A percentile compares a stretch with the other conserved stretches of the same genome.
These are phyloP conservation scores for Starmerella ratchasimensis DNA, from an alignment of 805 yeast genomes.

Conservation along the genomic window DNA sequence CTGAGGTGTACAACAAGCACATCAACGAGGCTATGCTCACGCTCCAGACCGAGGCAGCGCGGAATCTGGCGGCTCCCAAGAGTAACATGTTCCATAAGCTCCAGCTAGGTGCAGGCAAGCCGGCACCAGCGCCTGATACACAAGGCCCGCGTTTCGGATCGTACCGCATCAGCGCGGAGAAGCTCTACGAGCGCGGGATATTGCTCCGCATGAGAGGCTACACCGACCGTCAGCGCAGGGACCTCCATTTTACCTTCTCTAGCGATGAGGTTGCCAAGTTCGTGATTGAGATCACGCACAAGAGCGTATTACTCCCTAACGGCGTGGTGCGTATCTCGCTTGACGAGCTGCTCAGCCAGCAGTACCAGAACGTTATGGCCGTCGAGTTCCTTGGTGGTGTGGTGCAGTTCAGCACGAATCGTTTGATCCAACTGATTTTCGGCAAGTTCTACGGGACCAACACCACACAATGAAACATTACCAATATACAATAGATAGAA, in stretches of 20 bases:
- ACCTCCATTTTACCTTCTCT: slow-evolving; percentile 58
- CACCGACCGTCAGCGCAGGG: slow-evolving; percentile 38
- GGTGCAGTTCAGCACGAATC: slow-evolving; percentile 55
- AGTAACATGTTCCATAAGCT: slow-evolving; percentile 27
- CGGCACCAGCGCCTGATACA: neutral
- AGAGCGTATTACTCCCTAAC: slow-evolving; percentile 43
- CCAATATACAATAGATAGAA: neutral
- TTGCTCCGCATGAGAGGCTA: slow-evolving; percentile 46
- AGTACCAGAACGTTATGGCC: slow-evolving; percentile 48
- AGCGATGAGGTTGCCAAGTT: slow-evolving; percentile 64
- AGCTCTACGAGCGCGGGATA: slow-evolving; percentile 59
- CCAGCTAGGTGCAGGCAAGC: slow-evolving; percentile 6
- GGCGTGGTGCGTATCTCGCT: slow-evolving; percentile 42
- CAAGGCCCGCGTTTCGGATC: slow-evolving; percentile 54
- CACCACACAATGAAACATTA: neutral
- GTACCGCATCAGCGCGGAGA: slow-evolving; percentile 61
- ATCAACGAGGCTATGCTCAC: slow-evolving; percentile 40
- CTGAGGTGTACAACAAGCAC: slow-evolving; percentile 33
- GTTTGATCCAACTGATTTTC: slow-evolving; percentile 55
- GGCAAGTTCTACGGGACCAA: slow-evolving; percentile 45
- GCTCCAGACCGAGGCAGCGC: slow-evolving; percentile 31
- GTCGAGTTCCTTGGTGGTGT: slow-evolving; percentile 51
- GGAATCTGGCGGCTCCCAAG: slow-evolving; percentile 21
- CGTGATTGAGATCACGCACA: slow-evolving; percentile 60
- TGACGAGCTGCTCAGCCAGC: slow-evolving; percentile 57